Percentiles rank a stretch among this genome's conserved stretches.
Conservation (phyloP, 2,329 filamentous ascomycete genomes). For the Fusarium sp. region DNA sequence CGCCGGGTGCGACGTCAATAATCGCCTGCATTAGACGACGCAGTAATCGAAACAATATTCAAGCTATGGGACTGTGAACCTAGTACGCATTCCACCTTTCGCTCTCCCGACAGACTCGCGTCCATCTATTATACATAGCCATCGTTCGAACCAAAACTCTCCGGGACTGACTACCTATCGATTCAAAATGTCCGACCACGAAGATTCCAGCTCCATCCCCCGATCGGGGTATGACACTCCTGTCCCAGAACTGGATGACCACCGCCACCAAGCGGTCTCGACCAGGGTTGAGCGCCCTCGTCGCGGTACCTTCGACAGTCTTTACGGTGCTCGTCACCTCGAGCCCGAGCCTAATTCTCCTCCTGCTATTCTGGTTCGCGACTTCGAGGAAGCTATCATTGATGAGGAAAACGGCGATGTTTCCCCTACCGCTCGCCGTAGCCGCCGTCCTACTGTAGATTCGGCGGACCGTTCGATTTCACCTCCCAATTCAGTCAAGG, state of each 20-base stretch:
- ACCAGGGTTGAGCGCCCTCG: slow-evolving; percentile 69
- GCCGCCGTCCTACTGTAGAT: slow-evolving; percentile 67
- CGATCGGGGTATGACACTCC: slow-evolving; percentile 77
- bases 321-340: slow-evolving; percentile 66
- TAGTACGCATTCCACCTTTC: slow-evolving; percentile 44
- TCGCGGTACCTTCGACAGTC: slow-evolving; percentile 79
- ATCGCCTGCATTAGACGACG: slow-evolving; percentile 32
- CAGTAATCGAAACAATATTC: slow-evolving; percentile 23
- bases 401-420: slow-evolving; percentile 74
- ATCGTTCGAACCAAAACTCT: slow-evolving; percentile 8
- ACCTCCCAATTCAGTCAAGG: slow-evolving; percentile 96
- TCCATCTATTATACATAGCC: slow-evolving; percentile 15
- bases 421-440: slow-evolving; percentile 57
- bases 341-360: slow-evolving; percentile 52
- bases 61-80: slow-evolving; percentile 48
- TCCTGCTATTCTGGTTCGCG: slow-evolving; percentile 67
- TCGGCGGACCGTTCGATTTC: slow-evolving; percentile 76
- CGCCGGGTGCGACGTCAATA: slow-evolving; percentile 50
- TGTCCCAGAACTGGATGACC: slow-evolving; percentile 86
- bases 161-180: slow-evolving; percentile 3
- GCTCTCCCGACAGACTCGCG: slow-evolving; percentile 26
- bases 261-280: slow-evolving; percentile 74
- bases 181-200: slow-evolving; percentile 72
- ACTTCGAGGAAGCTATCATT: slow-evolving; percentile 87
- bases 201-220: slow-evolving; percentile 66